Evolutionary conservation across 164 flowering plant species (phyloP), one percentile per base, ranked within the genome.

Genomic region (Vitis riparia): DNA sequence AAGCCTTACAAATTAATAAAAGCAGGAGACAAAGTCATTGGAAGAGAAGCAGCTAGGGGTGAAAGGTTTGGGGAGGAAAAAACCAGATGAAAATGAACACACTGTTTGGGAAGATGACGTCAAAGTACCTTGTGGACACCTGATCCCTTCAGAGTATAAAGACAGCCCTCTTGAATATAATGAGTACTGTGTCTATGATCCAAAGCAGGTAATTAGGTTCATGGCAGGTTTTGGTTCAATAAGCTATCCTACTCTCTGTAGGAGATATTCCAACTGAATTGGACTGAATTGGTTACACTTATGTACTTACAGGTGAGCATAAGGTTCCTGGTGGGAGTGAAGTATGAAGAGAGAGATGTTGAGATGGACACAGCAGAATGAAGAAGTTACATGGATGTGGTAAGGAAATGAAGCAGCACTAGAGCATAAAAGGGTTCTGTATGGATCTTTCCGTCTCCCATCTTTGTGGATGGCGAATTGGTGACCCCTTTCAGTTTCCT

Each of bases 101-200:
- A 47, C 79, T 23, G 55, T 68, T 0, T 89, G 94, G 98, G 85
- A 86, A 58, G 95, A 84, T 27, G 89, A 89, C 65, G 84, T 88
- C 19, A 88, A 85, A 59, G 94, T 91, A 2, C 98, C 98, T 0
- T 89, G 93, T 61, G 96, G 94, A 7, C 79, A 63, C 0, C 60
- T 94, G 55, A 66, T 91, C 16, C 78, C 90, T 7, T 88, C 97
- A 0, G 88, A 77, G 59, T 78, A 85, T 59, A 77, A 90, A 58
- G 87, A 88, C 5, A 85, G 91, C 65, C 83, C 86, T 1, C 86
- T 94, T 0, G 91, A 94, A 29, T 91, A 81, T 81, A 89, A 94
- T 29, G 92, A 90, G 63, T 94, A 86, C 58, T 94, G 92, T 2
- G 89, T 87, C 30, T 90, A 90, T 67, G 89, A 91, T 70, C 92